Conservation (phyloP, 78 protist species). For the Dictyostelium firmibasis region DNA sequence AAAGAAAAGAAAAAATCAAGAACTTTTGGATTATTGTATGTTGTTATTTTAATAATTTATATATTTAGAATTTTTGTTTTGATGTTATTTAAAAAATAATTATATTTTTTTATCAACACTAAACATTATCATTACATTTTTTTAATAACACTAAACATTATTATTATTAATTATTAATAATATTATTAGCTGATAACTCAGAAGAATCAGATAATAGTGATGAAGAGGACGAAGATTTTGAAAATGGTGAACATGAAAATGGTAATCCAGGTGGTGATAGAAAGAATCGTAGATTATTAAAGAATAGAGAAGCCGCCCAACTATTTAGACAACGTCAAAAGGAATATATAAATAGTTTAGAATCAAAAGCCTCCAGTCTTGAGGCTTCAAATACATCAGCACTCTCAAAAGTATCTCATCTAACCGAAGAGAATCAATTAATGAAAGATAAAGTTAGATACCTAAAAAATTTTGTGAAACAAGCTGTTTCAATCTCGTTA, state of each 20-base stretch:
- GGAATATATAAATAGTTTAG: slow-evolving; percentile 38
- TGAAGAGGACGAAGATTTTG: slow-evolving; percentile 5
- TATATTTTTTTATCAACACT: too few relatives aligned
- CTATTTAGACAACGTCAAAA: slow-evolving; percentile 69
- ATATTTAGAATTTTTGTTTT: not conserved
- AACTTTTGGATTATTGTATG: slow-evolving; percentile 19
- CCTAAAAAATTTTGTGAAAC: slow-evolving; percentile 63
- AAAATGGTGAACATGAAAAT: slow-evolving; percentile 4
- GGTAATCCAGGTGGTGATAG: not conserved
- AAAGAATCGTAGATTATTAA: slow-evolving; percentile 34
- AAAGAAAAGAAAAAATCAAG: slow-evolving; percentile 34
- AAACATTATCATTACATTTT: too few relatives aligned
- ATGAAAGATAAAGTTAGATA: slow-evolving; percentile 59
- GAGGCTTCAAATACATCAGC: slow-evolving; percentile 22
- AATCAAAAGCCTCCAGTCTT: slow-evolving; percentile 31
- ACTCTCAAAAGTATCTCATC: not conserved
- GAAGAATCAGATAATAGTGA: slow-evolving; percentile 13
- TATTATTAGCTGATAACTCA: not conserved
- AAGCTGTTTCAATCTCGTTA: slow-evolving; percentile 39
- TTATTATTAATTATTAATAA: not conserved
- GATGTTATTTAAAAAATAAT: too few relatives aligned
- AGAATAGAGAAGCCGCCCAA: slow-evolving; percentile 72
- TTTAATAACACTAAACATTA: too few relatives aligned
- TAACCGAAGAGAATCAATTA: slow-evolving; percentile 16
- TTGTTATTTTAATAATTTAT: not conserved